Percentiles rank a stretch among this genome's conserved stretches.
Conservation (phyloP, 1,284 basidiomycete species). For the Puccinia horiana region DNA sequence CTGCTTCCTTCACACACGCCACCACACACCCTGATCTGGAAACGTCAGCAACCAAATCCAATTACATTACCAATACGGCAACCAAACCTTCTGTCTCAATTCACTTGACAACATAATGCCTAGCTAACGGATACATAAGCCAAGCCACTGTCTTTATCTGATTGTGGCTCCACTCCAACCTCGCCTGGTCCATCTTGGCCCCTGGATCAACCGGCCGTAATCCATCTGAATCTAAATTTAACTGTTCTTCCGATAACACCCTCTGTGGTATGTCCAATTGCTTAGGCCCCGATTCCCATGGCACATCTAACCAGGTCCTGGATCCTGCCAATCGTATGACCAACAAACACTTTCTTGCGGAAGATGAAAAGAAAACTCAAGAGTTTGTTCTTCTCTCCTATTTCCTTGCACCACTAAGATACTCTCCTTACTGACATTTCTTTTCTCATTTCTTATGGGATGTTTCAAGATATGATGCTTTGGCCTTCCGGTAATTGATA, state of each 20-base stretch:
- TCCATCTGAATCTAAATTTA: slow-evolving; percentile 27
- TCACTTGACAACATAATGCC: no score
- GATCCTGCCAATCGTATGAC: slow-evolving; percentile 12
- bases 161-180: slow-evolving; percentile 7
- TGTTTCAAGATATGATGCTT: slow-evolving; percentile 50
- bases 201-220: slow-evolving; percentile 7
- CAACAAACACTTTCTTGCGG: slow-evolving; percentile 89
- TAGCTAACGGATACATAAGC: no score
- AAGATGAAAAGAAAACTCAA: slow-evolving; percentile 97
- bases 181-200: slow-evolving; percentile 17
- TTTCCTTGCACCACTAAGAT: not conserved
- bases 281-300: not conserved
- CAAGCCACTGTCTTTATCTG: no score
- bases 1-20: no score
- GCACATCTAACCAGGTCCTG: slow-evolving; percentile 7
- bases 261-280: not conserved
- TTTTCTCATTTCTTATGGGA: not conserved
- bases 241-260: not conserved
- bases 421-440: not conserved
- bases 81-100: no score
- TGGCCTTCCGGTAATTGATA: slow-evolving; percentile 54
- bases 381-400: slow-evolving; percentile 66
- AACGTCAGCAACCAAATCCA: no score
- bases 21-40: no score
- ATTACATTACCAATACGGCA: no score